These are phyloP conservation scores for Cercis canadensis DNA, from an alignment of 306 rosid genomes.

Conservation along the genomic window DNA sequence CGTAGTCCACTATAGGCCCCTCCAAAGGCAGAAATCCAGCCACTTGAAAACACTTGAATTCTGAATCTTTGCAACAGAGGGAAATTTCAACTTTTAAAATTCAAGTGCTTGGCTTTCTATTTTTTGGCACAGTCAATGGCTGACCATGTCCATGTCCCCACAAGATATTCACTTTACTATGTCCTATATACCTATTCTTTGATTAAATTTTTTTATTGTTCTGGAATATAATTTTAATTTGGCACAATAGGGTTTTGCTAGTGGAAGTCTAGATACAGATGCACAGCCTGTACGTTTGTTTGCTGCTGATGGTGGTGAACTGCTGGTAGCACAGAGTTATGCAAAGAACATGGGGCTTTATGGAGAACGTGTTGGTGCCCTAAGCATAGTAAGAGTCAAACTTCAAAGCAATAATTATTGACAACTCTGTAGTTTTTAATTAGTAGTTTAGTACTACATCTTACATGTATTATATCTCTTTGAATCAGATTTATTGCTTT, in stretches of 20 bases:
- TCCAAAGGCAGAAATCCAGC: background rate
- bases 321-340: slow-evolving; percentile 89
- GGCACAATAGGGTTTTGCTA: slow-evolving; percentile 83
- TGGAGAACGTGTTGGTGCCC: slow-evolving; percentile 97
- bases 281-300: slow-evolving; percentile 88
- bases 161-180: background rate
- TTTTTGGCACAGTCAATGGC: slow-evolving; percentile 22
- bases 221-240: slow-evolving; percentile 8
- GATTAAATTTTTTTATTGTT: background rate
- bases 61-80: background rate
- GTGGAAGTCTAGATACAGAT: slow-evolving; percentile 93
- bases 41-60: slow-evolving; percentile 18
- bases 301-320: slow-evolving; percentile 97
- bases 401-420: slow-evolving; percentile 28
- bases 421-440: background rate
- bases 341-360: slow-evolving; percentile 99
- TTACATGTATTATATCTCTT: background rate
- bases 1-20: slow-evolving; percentile 12
- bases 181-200: slow-evolving; percentile 9
- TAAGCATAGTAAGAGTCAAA: slow-evolving; percentile 77
- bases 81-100: slow-evolving; percentile 1
- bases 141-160: slow-evolving; percentile 13
- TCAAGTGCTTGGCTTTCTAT: slow-evolving; percentile 2
- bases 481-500: slow-evolving; percentile 21
- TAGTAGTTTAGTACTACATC: background rate